Base-by-base conservation (phyloP, 306 rosid genomes). In the Medicago ruthenica region DNA sequence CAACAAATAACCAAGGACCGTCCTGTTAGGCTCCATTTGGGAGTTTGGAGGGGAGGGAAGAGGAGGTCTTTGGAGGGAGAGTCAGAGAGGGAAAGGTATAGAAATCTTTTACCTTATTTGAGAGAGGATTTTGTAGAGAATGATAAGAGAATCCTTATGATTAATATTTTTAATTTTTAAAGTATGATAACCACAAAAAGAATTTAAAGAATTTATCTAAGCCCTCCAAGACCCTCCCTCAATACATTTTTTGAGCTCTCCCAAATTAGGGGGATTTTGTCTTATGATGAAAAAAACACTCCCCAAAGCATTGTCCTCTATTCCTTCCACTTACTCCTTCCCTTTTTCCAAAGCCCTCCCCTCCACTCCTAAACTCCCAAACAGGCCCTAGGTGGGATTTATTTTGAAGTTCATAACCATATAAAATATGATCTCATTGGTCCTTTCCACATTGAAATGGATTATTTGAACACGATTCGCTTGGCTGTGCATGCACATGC, bases 1-100 rank as follows among this genome's bases (percentile, higher is more conserved):
- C 63, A 59, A 14, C 40, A 47, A 37, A 64, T 44, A 34, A 37
- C 16, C 41, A 69, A 77, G 27, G 62, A 44, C 76, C 13, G 34
- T 45, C 61, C 39, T 24, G 24, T 37, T 42, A 41, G 34, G 47
- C 37, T 34, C 37, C 37, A 0, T 34, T 34, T 34, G 16, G 15
- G 51, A 15, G 5, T 12, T 45, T 13, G 1, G 51, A 15, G 51
- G 51, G 15, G 51, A 12, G 50, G n/a, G 50, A 44, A 44, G 11
- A 15, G 14, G 50, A 44, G 15, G 50, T 31, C 36, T 31, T 4
- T 31, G 36, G 36, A 31, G 37, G 51, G 51, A 45, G 12, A 44
- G 15, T 27, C 3, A 27, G 0, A 27, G 31, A 27, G 31, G 51
- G 51, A 45, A 45, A 44, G 4, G 4, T 34, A 45, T 14, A 45